Conservation (phyloP, 345 rosid genomes). For the Crucihimalaya himalaica region DNA sequence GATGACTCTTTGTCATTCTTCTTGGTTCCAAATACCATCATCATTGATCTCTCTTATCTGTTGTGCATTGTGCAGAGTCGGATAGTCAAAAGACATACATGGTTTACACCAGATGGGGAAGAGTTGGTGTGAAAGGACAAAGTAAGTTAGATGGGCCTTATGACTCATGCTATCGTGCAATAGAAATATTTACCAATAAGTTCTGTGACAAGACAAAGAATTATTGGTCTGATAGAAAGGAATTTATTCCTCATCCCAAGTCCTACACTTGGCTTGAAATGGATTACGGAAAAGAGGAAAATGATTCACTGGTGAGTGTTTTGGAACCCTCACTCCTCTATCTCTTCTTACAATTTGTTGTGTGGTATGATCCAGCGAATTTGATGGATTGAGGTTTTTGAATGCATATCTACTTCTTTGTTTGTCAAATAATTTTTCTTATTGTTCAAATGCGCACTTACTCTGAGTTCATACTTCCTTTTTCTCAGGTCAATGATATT, state of each 20-base stretch:
- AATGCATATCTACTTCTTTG: not conserved
- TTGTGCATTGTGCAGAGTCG: slow-evolving; percentile 57
- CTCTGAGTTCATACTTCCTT: slow-evolving; percentile 18
- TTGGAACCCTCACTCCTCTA: not conserved
- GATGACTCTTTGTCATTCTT: slow-evolving; percentile 2
- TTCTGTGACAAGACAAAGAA: slow-evolving; percentile 74
- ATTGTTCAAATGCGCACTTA: not conserved
- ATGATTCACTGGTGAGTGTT: slow-evolving; percentile 56
- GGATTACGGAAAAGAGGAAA: slow-evolving; percentile 66
- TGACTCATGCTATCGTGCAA: slow-evolving; percentile 54
- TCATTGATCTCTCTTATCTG: slow-evolving; percentile 7
- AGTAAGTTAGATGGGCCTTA: slow-evolving; percentile 71
- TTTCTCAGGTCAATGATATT: slow-evolving; percentile 49
- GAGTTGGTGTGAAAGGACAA: slow-evolving; percentile 90
- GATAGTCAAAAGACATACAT: slow-evolving; percentile 63
- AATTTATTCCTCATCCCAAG: slow-evolving; percentile 59
- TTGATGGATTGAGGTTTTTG: not conserved
- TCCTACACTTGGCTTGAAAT: slow-evolving; percentile 76
- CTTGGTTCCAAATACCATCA: not conserved
- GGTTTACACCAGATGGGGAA: slow-evolving; percentile 85
- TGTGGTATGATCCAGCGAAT: slow-evolving; percentile 13
- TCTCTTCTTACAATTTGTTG: not conserved
- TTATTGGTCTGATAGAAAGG: slow-evolving; percentile 57
- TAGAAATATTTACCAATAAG: slow-evolving; percentile 58
- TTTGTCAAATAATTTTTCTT: not conserved